A percentile compares a stretch with the other conserved stretches of the same genome.
phyloP scores from a whole-genome alignment of 306 rosid genomes.

The Malus orientalis region DNA sequence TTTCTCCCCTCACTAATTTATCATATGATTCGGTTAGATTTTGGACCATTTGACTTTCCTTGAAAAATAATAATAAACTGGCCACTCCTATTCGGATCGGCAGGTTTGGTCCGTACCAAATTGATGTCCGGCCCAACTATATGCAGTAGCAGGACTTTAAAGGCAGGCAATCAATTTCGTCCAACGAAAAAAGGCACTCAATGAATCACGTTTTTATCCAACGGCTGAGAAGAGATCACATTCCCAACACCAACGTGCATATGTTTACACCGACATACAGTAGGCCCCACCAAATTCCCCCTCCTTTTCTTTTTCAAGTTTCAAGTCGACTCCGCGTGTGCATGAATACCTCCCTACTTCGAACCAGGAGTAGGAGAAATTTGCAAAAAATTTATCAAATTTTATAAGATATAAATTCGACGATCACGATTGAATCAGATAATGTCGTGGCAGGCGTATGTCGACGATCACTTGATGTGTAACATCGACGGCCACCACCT shows the following conservation, averaged over 20 bases:
- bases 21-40: too few relatives aligned
- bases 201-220: neutral
- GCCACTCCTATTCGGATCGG: too few relatives aligned
- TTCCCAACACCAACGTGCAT: neutral
- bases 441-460: conserved; percentile 65
- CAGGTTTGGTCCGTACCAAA: too few relatives aligned
- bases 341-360: neutral
- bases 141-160: neutral
- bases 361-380: neutral
- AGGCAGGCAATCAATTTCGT: too few relatives aligned
- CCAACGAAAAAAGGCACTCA: neutral
- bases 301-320: neutral
- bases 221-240: neutral
- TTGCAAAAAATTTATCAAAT: neutral
- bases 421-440: conserved; percentile 4
- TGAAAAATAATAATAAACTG: too few relatives aligned
- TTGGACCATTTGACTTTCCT: too few relatives aligned
- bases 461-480: conserved; percentile 62
- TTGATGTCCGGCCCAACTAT: too few relatives aligned
- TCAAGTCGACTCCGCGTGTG: too few relatives aligned
- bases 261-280: neutral
- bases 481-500: conserved; percentile 54
- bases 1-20: too few relatives aligned
- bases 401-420: neutral
- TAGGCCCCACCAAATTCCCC: neutral